A percentile compares a stretch with the other conserved stretches of the same genome.
These are phyloP conservation scores for Eucalyptus coolabah DNA, from an alignment of 345 rosid species.

Conservation along the genomic window DNA sequence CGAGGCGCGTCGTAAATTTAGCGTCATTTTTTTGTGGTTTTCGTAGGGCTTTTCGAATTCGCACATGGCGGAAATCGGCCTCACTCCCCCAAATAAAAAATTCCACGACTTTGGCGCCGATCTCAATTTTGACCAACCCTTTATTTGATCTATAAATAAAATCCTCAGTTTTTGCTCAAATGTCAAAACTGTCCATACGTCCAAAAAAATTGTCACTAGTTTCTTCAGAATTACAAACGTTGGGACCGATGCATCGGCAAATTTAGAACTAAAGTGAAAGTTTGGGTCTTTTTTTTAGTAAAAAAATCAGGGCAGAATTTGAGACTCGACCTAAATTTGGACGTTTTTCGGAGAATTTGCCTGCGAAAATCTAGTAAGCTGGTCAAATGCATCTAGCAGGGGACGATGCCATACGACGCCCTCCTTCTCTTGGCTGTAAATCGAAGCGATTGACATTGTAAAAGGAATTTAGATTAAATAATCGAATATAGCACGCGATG, in stretches of 20 bases:
- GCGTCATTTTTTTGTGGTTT: background rate
- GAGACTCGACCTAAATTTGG: too few species aligned
- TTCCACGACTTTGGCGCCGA: too few species aligned
- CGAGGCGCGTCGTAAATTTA: background rate
- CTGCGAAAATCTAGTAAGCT: background rate
- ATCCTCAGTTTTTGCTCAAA: background rate
- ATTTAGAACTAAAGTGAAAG: too few species aligned
- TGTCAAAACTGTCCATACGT: too few species aligned
- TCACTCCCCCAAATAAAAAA: background rate
- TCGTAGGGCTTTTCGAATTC: background rate
- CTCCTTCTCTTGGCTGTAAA: background rate
- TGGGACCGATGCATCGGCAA: fast-evolving
- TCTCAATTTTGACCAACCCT: background rate
- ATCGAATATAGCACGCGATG: background rate
- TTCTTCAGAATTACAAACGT: background rate
- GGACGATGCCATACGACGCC: background rate
- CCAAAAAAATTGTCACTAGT: background rate
- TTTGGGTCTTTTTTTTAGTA: too few species aligned
- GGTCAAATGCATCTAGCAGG: background rate
- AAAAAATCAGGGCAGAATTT: too few species aligned
- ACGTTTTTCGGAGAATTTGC: too few species aligned
- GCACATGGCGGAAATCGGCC: background rate
- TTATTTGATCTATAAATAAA: background rate
- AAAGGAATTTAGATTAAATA: background rate
- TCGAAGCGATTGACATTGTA: background rate